Evolutionary conservation across 306 rosid species (phyloP), one percentile per base, ranked within the genome.

Genomic region (Quercus wislizeni): DNA sequence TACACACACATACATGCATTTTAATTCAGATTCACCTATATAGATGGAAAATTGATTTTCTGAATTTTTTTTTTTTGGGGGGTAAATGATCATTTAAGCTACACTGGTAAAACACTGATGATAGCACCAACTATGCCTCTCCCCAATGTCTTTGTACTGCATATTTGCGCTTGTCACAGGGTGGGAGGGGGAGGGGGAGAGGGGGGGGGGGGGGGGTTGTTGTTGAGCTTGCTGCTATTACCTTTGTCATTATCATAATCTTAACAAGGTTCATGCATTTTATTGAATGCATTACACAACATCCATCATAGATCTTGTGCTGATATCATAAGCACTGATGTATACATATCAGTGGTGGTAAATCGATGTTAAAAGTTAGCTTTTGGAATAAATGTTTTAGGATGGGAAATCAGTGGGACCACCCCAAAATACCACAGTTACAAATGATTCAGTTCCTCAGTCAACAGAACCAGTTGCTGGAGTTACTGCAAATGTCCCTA

Each of bases 321-420:
- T 69, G 65, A 69, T 25, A 30, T 31, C 49, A 31, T 62, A 58
- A 56, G 71, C 54, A 5, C 41, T 57, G 41, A 10, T n/a, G n/a
- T 28, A 30, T 77, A 43, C 49, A 30, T 51, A 31, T 18, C 58
- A 59, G 73, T 69, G 74, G 43, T 28, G 41, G n/a, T 55, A 27
- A 31, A 57, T 15, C 27, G 49, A 58, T 30, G 18, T 69, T 83
- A 28, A 69, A 69, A 54, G 61, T 33, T 74, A 79, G 84, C 72
- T 0, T 58, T 77, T 81, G 84, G 49, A 79, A 81, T 77, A 80
- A 41, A 41, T 79, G 58, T 80, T 68, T 49, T 83, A 86, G 97
- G 96, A 94, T 78, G 91, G 83, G 79, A 83, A 76, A 79, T 57
- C 88, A 35, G 77, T 38, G 70, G 82, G 79, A 76, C 20, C 83